Base-by-base conservation (phyloP, 192 early-diverging fungal species). In the Umbelopsis ramanniana region DNA sequence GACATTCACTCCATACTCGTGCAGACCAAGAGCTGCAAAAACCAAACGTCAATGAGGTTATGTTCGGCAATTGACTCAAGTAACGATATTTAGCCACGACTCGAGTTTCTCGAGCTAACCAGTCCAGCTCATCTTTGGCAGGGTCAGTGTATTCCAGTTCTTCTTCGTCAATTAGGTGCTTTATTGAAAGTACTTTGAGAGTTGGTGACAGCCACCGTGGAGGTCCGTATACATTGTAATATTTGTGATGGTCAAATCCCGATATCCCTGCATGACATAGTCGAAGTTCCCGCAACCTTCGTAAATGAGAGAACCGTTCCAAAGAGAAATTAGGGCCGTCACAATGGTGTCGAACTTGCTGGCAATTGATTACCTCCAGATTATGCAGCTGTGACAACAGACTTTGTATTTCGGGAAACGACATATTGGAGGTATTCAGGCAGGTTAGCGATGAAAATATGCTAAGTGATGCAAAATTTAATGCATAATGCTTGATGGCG, bases 131-230 rank as follows among this genome's bases (percentile, higher is more conserved):
- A 37, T 63, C 57, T 15, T 63, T 63, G 33, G 33, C 33, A 37
- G 57, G 57, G 17, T 63, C 57, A 4, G 57, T 63, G 26, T 63
- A 63, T 63, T 63, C 57, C 57, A 63, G 35, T 63, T 63, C 57
- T 17, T 63, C 57, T 37, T 63, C 57, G 33, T 63, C 57, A 37
- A 63, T 63, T 0, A 63, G 57, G 19, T 63, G 57, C 14, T 63
- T 63, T n/a, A 63, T 37, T 15, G 57, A 63, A 6, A 63, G 26
- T 17, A 63, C 57, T 37, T 63, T 63, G 4, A 63, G 57, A 0
- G 57, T 63, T 37, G 57, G 57, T 37, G 57, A 63, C 35, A 63
- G 14, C 57, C 57, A 63, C 37, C 33, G 26, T 17, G 26, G 57
- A 19, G 57, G 33, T 19, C 33, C 57, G 35, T 29, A 63, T 37